A percentile compares a stretch with the other conserved stretches of the same genome.
Conservation (phyloP, 2,329 filamentous ascomycete species). For the Polychaeton citri region DNA sequence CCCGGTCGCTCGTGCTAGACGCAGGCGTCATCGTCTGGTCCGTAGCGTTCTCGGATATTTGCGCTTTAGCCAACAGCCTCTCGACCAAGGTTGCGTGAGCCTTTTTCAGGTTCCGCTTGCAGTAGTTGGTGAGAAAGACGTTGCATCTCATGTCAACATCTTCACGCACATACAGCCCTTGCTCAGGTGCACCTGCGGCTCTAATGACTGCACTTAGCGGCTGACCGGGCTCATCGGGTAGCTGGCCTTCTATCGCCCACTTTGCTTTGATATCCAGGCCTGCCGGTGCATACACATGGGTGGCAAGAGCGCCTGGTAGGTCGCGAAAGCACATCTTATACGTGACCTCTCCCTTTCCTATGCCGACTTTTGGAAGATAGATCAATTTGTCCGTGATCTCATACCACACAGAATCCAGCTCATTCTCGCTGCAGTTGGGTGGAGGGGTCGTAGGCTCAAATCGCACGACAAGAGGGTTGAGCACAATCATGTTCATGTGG, state of each 20-base stretch:
- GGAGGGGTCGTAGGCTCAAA: conserved; percentile 57
- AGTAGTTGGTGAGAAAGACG: conserved; percentile 59
- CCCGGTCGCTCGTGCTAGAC: too few species aligned
- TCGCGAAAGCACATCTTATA: conserved; percentile 77
- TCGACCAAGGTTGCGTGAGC: conserved; percentile 60
- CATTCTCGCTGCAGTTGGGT: conserved; percentile 52
- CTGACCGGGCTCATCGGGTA: conserved; percentile 54
- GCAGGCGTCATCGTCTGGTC: too few species aligned
- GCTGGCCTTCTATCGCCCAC: conserved; percentile 61
- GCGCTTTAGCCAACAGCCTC: conserved; percentile 8
- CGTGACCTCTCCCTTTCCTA: conserved; percentile 52
- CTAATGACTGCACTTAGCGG: not conserved
- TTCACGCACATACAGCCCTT: conserved; percentile 70
- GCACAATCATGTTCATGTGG: conserved; percentile 71
- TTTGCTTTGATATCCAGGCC: conserved; percentile 66
- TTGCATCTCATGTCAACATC: conserved; percentile 77
- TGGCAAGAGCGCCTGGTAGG: conserved; percentile 58
- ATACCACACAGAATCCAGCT: conserved; percentile 55
- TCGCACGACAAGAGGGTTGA: conserved; percentile 71
- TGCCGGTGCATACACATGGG: conserved; percentile 71
- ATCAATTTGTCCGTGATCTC: conserved; percentile 62
- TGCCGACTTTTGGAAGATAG: conserved; percentile 52
- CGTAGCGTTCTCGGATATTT: too few species aligned
- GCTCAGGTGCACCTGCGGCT: conserved; percentile 40
- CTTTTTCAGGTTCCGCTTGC: conserved; percentile 71